A percentile compares a stretch with the other conserved stretches of the same genome.
These are phyloP conservation scores for Erodium texanum DNA, from an alignment of 441 rosid genomes.

Conservation along the genomic window DNA sequence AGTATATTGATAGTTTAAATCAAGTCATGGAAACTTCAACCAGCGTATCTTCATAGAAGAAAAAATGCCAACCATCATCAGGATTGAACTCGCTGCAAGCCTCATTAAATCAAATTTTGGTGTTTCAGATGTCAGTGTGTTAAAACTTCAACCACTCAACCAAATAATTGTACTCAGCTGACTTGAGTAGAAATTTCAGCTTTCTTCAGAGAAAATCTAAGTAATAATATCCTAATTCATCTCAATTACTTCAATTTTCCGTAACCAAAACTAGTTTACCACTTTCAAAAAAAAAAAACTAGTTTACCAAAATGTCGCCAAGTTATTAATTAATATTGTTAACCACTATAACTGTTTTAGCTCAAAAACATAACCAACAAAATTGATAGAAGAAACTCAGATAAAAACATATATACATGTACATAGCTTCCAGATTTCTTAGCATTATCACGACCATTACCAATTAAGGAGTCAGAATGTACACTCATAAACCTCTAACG, in stretches of 20 bases:
- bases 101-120: background rate
- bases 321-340: background rate
- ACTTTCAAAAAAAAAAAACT: too few relatives aligned
- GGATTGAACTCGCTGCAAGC: background rate
- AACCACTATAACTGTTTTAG: background rate
- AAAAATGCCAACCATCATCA: background rate
- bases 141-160: too few relatives aligned
- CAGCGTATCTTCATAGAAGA: background rate
- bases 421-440: background rate
- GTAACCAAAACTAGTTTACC: background rate
- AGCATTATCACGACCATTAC: background rate
- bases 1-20: background rate
- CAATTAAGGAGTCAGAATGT: constrained; percentile 1
- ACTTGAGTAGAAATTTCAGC: too few relatives aligned
- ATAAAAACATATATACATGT: too few relatives aligned
- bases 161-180: background rate
- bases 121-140: too few relatives aligned
- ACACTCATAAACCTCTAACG: background rate
- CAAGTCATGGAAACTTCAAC: background rate
- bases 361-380: background rate
- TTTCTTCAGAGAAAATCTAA: background rate
- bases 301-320: background rate
- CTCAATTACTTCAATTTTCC: background rate
- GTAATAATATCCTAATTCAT: background rate
- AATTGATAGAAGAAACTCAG: background rate